Evolutionary conservation across 805 yeast genomes (phyloP), one percentile per base, ranked within the genome.

Genomic region (Jamesozyma jinghongensis): DNA sequence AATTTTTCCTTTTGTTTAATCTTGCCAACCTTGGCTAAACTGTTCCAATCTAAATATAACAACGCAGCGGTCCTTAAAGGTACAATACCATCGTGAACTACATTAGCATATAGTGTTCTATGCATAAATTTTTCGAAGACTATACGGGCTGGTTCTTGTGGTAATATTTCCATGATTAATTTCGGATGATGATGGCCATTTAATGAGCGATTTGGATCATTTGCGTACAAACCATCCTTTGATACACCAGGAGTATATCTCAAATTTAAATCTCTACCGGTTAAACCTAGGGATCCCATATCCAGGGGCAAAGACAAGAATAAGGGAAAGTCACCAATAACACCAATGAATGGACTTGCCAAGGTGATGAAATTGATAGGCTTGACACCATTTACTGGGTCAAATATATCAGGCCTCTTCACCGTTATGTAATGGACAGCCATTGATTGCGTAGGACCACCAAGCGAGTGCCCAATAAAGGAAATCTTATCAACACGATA

Each of bases 61-160:
- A 90, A 64, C 0, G 97, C 86, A 0, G 95, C 79, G 0, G 98
- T 92, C 38, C 97, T 67, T 50, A 92, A 66, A 0, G 98, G 97
- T 2, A 92, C 98, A 40, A 92, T 87, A 2, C 98, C 98, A 63
- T 92, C 98, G 60, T 92, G 81, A 16, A 85, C 69, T 0, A 84
- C 80, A 62, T 92, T 92, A 0, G 97, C 96, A 60, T 92, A 92
- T 0, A 83, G 66, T 0, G 96, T 86, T 46, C 97, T 69, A 44
- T 81, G 66, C 32, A 69, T 57, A 62, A 92, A 90, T 42, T 63
- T 61, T 42, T 74, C 73, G 43, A 90, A 69, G 0, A 82, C 68
- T 28, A 62, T 63, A 45, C 81, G 79, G 0, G 90, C 81, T 2
- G 88, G 84, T 5, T 83, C 79, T 1, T 81, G 69, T 0, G 97